phyloP scores from a whole-genome alignment of 139 green algal species.

The Chlorella sp. region DNA sequence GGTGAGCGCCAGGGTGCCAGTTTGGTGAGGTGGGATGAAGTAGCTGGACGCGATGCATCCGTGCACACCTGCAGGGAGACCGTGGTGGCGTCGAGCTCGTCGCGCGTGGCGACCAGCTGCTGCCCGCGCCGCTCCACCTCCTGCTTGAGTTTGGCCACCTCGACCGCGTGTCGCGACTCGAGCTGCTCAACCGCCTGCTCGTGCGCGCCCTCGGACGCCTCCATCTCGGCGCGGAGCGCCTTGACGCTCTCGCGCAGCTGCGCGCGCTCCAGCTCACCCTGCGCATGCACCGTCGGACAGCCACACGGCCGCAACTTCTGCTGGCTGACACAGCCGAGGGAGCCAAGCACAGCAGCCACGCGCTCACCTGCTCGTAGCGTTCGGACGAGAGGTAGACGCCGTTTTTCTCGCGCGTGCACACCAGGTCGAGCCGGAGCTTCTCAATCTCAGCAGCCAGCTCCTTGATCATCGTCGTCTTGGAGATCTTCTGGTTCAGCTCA shows the following conservation, averaged over 20 bases:
- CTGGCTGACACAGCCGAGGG: neutral
- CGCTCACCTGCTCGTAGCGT: slow-evolving; percentile 37
- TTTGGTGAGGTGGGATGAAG: no score
- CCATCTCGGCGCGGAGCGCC: slow-evolving; percentile 28
- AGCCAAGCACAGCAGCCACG: neutral
- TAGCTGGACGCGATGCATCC: no score
- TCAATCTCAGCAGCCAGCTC: slow-evolving; percentile 93
- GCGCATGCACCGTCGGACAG: no score
- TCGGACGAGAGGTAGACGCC: slow-evolving; percentile 77
- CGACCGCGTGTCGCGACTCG: slow-evolving; percentile 15
- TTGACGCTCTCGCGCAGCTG: slow-evolving; percentile 46
- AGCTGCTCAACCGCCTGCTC: slow-evolving; percentile 29
- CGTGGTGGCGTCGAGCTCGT: slow-evolving; percentile 27
- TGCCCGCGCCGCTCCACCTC: neutral
- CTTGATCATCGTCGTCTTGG: slow-evolving; percentile 92
- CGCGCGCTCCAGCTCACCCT: slow-evolving; percentile 67
- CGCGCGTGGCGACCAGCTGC: slow-evolving; percentile 14
- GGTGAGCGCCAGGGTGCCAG: no score
- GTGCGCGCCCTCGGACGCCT: slow-evolving; percentile 33
- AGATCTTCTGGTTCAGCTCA: slow-evolving; percentile 89
- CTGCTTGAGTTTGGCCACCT: neutral
- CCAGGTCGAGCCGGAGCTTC: slow-evolving; percentile 77
- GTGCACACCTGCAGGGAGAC: slow-evolving; percentile 15
- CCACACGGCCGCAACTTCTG: no score
- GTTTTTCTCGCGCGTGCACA: slow-evolving; percentile 86